These are phyloP conservation scores for Chondrus crispus DNA, from an alignment of 23 red algal species.

Conservation along the genomic window DNA sequence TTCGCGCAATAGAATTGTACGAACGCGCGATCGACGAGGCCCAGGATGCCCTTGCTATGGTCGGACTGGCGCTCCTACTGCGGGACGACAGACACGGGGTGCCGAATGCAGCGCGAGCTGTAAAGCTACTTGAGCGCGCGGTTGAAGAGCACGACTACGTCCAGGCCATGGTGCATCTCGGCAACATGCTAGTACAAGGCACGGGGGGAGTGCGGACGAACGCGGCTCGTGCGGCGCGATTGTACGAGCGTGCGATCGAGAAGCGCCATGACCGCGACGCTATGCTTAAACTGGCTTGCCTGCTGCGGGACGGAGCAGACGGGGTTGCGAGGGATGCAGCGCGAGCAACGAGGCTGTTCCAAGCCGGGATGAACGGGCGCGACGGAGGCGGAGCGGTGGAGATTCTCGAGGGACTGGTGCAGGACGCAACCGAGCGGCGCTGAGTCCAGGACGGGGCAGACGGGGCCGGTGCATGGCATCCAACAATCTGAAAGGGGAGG, in stretches of 20 bases:
- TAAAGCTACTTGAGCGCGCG: constrained; percentile 5
- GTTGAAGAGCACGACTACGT: neutral
- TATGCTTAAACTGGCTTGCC: neutral
- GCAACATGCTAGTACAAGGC: neutral
- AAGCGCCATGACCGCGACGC: neutral
- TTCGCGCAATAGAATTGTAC: constrained; percentile 26
- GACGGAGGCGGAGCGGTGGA: too few relatives aligned
- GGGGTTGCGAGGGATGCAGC: neutral
- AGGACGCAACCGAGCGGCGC: too few relatives aligned
- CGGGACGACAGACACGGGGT: neutral
- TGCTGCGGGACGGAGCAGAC: constrained; percentile 30
- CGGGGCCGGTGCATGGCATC: too few relatives aligned
- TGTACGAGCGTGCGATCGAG: constrained; percentile 31
- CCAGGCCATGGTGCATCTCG: constrained; percentile 20
- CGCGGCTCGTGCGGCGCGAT: neutral
- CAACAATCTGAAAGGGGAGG: too few relatives aligned
- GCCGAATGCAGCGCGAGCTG: neutral
- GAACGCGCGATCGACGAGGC: constrained; percentile 18
- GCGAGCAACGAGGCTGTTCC: neutral
- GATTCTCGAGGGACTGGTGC: too few relatives aligned
- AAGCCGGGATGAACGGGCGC: too few relatives aligned
- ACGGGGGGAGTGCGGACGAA: neutral
- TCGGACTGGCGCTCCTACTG: neutral
- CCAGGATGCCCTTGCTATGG: neutral
- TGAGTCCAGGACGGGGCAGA: too few relatives aligned